Evolutionary conservation across 441 rosid species (phyloP), one percentile per base, ranked within the genome.

Genomic region (Adansonia madagascariensis): DNA sequence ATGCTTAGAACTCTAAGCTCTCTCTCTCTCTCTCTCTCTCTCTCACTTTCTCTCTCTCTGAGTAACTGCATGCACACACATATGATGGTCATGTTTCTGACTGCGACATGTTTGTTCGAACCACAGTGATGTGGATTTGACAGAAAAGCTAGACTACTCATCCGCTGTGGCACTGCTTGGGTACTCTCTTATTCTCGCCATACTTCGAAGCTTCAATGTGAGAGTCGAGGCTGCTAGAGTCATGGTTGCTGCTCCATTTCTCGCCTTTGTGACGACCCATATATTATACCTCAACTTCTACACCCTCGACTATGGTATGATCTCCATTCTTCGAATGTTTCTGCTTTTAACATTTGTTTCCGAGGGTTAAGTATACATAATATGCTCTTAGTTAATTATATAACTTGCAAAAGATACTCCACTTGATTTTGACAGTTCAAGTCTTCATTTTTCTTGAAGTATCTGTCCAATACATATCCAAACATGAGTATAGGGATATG

Each of bases 211-310:
- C 74, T 91, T 95, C 80, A 85, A 85, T 77, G 84, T 92, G 77
- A 86, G 85, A 64, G 89, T 77, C 44, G 97, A 92, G 89, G 97
- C 99, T 79, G 76, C 94, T 50, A 86, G 97, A 84, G 97, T 95
- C 84, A 95, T 92, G 98, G 91, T 90, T 74, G 87, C 99, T 43
- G 97, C 98, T 84, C 99, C 98, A 6, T 76, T 95, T 75, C 81
- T 91, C 39, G 99, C 99, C 71, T 92, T 92, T 59, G 88, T 90
- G 31, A 89, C 92, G 2, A 92, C 99, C 53, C 98, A 94, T 82
- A 87, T 95, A 82, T 76, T 94, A 77, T 94, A 83, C 88, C 86
- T 95, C 75, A 95, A 94, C 87, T 81, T 87, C 83, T 94, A 88
- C 83, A 81, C 86, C 66, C 87, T 94, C 1, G 97, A 94, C 86